Evolutionary conservation across 106 monocot genomes (phyloP), one percentile per base, ranked within the genome.

Genomic region (Allium cepa): DNA sequence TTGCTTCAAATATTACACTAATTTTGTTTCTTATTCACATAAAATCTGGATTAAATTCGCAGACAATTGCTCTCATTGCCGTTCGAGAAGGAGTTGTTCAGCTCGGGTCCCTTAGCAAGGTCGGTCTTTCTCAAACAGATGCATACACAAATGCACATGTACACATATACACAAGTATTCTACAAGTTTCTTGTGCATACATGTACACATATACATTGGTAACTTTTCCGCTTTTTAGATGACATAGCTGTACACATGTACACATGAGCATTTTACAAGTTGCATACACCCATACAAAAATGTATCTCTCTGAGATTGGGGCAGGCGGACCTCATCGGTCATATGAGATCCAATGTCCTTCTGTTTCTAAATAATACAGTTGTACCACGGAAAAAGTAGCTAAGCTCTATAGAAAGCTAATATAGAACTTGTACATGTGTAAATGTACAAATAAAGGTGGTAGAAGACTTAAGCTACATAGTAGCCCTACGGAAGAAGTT

Each of bases 1-100:
- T n/a, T n/a, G n/a, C 15, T 49, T 17, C 16, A 65, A 8, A n/a
- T 64, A 15, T n/a, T 8, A 47, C 11, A 8, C 3, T 46, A 12
- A 64, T 64, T 47, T 48, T 64, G n/a, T 16, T 64, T 47, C n/a
- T 49, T 65, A 47, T 17, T 15, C 50, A 49, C 5, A 65, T 49
- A 3, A 36, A 36, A 36, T 1, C 36, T 36, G 36, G 36, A 5
- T 36, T 36, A 36, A 36, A 12, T 58, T 51, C 73, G 82, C 83
- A 99, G 99, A 99, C 99, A 26, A 99, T 99, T 78, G 93, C 93
- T 45, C 71, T 99, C 57, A 85, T 99, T 75, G 93, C 93, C 60
- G 87, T 99, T 68, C 79, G 87, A 78, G 93, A 99, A 81, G 99
- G 99, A 10, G 99, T 99, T 22, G 80, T 99, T 71, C 99, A 99